A percentile compares a stretch with the other conserved stretches of the same genome.
Conservation (phyloP, 2,329 filamentous ascomycete genomes). For the Lecanicillium sp. region DNA sequence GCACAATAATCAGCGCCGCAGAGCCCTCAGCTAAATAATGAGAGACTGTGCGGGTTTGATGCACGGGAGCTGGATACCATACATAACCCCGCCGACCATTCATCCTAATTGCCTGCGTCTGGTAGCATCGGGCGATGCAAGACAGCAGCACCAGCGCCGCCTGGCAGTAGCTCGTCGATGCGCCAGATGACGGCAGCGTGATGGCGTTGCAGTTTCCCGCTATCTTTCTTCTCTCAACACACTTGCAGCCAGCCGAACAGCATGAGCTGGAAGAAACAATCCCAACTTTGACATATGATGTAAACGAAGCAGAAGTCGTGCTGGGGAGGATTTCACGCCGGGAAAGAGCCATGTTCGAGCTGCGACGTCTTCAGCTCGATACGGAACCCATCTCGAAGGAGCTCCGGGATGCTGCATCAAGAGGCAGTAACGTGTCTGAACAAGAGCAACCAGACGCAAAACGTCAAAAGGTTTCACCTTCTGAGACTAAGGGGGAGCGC, state of each 20-base stretch:
- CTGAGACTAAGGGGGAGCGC: neutral
- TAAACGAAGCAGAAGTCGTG: constrained; percentile 64
- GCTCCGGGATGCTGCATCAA: too few relatives aligned
- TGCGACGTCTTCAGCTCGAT: constrained; percentile 57
- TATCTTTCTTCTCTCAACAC: constrained; percentile 67
- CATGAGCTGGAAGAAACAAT: constrained; percentile 59
- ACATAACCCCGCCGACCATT: too few relatives aligned
- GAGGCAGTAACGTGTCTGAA: too few relatives aligned
- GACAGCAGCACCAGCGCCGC: too few relatives aligned
- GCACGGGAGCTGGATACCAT: too few relatives aligned
- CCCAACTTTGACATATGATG: constrained; percentile 59
- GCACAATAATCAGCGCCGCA: too few relatives aligned
- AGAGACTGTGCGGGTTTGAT: too few relatives aligned
- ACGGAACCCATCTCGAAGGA: constrained; percentile 33
- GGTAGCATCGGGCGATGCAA: too few relatives aligned
- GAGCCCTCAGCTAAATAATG: too few relatives aligned
- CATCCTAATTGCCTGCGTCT: too few relatives aligned
- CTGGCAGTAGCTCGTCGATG: too few relatives aligned
- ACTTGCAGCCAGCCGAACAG: constrained; percentile 56
- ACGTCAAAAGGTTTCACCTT: constrained; percentile 11
- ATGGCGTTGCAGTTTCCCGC: constrained; percentile 40
- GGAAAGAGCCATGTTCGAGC: constrained; percentile 67
- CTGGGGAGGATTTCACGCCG: constrained; percentile 65
- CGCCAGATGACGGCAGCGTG: neutral
- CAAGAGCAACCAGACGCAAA: constrained; percentile 12